Evolutionary conservation across 108 stramenopile genomes (phyloP).

Genomic region (Fragilaria crotonensis): DNA sequence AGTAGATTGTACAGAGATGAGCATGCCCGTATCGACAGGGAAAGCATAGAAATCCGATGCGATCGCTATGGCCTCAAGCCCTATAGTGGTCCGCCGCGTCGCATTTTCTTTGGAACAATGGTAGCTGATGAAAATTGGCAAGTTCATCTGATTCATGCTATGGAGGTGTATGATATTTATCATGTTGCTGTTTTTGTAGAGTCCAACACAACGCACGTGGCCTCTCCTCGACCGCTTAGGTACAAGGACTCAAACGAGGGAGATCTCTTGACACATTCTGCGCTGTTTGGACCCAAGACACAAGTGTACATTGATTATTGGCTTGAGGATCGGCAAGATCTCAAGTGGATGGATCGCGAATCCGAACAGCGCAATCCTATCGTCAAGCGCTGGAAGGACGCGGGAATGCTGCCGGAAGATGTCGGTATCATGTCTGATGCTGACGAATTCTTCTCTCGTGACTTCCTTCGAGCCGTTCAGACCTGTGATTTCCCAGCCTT

Average conservation of each 20-base stretch:
- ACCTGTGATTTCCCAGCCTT: conserved; percentile 37
- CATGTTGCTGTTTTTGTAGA: conserved; percentile 35
- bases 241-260: conserved; percentile 11
- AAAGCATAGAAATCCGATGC: not conserved
- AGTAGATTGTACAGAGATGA: not conserved
- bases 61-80: not conserved
- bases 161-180: conserved; percentile 28
- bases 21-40: not conserved
- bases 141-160: conserved; percentile 9
- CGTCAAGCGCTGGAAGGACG: conserved; percentile 20
- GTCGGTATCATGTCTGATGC: conserved; percentile 24
- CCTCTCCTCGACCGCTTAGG: conserved; percentile 11
- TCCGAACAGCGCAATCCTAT: conserved; percentile 26
- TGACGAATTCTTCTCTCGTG: conserved; percentile 28
- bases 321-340: not conserved
- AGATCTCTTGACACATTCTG: conserved; percentile 9
- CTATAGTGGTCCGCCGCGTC: not conserved
- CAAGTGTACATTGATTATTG: conserved; percentile 13
- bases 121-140: conserved; percentile 30
- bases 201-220: conserved; percentile 26
- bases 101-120: conserved; percentile 21
- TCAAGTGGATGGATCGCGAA: conserved; percentile 2
- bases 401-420: conserved; percentile 35
- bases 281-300: conserved; percentile 11
- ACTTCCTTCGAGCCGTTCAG: conserved; percentile 33